Conservation (phyloP, 371 early-diverging fungal species). For the Mortierella sp. region DNA sequence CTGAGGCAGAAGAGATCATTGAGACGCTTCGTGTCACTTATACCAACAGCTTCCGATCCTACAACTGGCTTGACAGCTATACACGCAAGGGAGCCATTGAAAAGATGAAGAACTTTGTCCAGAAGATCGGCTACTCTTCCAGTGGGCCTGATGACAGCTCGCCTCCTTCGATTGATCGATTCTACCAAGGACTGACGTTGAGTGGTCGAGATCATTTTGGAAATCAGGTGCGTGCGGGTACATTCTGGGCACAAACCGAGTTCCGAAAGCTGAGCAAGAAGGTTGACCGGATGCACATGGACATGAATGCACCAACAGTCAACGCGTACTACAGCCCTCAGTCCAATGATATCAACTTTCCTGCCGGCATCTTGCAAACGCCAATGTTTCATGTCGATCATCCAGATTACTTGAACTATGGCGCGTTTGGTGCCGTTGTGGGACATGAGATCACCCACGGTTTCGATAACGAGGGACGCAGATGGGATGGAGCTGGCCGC, state of each 20-base stretch:
- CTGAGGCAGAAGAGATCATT: constrained; percentile 52
- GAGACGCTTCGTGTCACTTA: constrained; percentile 55
- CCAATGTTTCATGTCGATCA: constrained; percentile 58
- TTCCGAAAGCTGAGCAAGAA: constrained; percentile 24
- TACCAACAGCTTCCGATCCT: constrained; percentile 42
- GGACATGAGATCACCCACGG: constrained; percentile 70
- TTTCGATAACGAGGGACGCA: constrained; percentile 29
- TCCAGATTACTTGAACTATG: constrained; percentile 67
- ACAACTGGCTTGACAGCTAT: constrained; percentile 64
- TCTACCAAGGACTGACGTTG: constrained; percentile 56
- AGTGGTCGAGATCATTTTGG: constrained; percentile 50
- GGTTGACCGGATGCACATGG: constrained; percentile 57
- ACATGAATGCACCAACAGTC: constrained; percentile 64
- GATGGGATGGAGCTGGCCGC: constrained; percentile 14
- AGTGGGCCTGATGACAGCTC: constrained; percentile 59
- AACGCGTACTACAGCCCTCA: constrained; percentile 67
- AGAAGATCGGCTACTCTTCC: constrained; percentile 63
- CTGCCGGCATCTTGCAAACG: constrained; percentile 64
- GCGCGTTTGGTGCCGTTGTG: constrained; percentile 65
- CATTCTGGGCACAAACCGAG: constrained; percentile 26
- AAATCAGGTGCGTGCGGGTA: constrained; percentile 45
- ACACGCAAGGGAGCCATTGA: constrained; percentile 60
- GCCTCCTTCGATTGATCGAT: constrained; percentile 53
- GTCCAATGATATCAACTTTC: constrained; percentile 65
- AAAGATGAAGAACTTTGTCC: constrained; percentile 55